Percentiles rank a stretch among this genome's conserved stretches.
These are phyloP conservation scores for Monosporascus sp. DNA, from an alignment of 2,329 filamentous ascomycete genomes.

Conservation along the genomic window DNA sequence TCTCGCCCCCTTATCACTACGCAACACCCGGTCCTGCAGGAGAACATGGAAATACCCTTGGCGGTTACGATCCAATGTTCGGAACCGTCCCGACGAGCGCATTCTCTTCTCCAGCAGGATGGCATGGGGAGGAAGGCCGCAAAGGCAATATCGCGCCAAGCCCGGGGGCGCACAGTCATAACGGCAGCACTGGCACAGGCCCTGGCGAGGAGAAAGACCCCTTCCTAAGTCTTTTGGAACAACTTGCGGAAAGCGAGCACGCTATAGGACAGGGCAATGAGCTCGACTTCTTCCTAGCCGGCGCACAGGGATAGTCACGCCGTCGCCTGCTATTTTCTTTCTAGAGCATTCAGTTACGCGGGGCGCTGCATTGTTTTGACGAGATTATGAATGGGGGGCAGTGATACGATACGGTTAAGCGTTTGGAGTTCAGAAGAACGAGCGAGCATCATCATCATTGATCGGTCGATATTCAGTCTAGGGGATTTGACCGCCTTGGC, in stretches of 20 bases:
- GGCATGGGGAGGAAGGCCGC: slow-evolving; percentile 41
- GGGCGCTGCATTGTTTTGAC: too few species aligned
- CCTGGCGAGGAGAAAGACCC: slow-evolving; percentile 68
- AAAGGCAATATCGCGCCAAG: slow-evolving; percentile 32
- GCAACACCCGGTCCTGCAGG: slow-evolving; percentile 29
- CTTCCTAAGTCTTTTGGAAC: slow-evolving; percentile 72
- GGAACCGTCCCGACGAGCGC: slow-evolving; percentile 48
- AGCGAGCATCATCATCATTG: too few species aligned
- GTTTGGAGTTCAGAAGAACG: too few species aligned
- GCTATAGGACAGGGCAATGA: slow-evolving; percentile 64
- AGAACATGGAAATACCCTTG: slow-evolving; percentile 24
- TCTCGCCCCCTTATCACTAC: slow-evolving; percentile 40
- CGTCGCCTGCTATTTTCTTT: background rate
- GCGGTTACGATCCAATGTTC: slow-evolving; percentile 55
- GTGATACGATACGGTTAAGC: too few species aligned
- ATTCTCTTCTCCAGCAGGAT: slow-evolving; percentile 47
- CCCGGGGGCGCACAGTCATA: slow-evolving; percentile 45
- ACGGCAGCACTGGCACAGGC: slow-evolving; percentile 43
- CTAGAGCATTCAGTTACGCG: background rate
- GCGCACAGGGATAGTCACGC: slow-evolving; percentile 18
- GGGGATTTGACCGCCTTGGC: too few species aligned
- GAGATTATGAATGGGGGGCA: too few species aligned
- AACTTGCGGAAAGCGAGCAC: slow-evolving; percentile 77
- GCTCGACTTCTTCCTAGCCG: slow-evolving; percentile 68
- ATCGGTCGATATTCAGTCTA: too few species aligned